Evolutionary conservation across 306 rosid species (phyloP), one percentile per base, ranked within the genome.

Genomic region (Vigna trinervia): DNA sequence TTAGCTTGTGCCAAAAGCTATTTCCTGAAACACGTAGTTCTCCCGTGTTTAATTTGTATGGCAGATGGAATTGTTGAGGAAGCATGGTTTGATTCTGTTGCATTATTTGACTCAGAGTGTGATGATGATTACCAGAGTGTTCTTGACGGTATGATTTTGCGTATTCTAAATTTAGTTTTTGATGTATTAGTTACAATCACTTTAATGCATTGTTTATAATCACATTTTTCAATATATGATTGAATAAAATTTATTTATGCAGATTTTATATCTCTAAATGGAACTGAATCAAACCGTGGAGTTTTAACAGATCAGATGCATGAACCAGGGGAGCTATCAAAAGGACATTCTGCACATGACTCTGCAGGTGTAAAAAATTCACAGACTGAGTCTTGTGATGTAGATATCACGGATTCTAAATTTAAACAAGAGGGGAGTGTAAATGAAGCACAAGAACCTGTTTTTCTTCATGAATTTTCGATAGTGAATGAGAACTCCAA

Each of bases 111-210:
- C 61, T 92, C 95, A 2, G 97, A 92, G 54, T 85, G 93, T 19
- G 97, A 89, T n/a, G 97, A 92, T 67, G 97, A 92, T 32, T 89
- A 50, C 83, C 89, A 51, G 12, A 92, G 97, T 81, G 82, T 87
- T 75, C 81, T 59, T 20, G 92, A 90, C 61, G 97, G 97, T 92
- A 88, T 13, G 12, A 6, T 23, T 39, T 56, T 47, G 36, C 46
- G 69, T 12, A 48, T 38, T 22, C 69, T 34, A 2, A 10, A 66
- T 20, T 67, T 76, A 17, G 43, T 12, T 30, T 41, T 78, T 22
- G 14, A 61, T 54, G 51, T 17, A 12, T 66, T 72, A 34, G 13
- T 36, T 73, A 41, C 30, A 36, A 22, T 13, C 17, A 64, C 51
- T 64, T 10, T 23, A 13, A 38, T 51, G 17, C 6, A 51, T 32